Evolutionary conservation across 495 filamentous ascomycete species (phyloP), one percentile per base, ranked within the genome.

Genomic region (Aspergillus indologenus): DNA sequence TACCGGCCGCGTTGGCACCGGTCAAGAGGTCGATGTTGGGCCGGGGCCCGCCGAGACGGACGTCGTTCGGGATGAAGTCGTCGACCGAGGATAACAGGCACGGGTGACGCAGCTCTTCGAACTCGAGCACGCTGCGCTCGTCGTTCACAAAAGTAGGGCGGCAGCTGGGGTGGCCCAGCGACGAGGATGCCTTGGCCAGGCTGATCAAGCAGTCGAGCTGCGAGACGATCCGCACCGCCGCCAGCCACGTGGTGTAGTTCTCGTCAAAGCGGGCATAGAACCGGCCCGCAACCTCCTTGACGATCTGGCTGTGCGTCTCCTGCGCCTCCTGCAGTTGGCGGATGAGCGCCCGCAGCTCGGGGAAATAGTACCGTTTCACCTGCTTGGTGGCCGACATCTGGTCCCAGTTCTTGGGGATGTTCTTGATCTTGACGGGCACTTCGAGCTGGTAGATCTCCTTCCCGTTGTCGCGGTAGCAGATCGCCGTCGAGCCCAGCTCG

Each of bases 361-460:
- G 85, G 63, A 87, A 93, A 75, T 98, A 99, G 78, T 94, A 99
- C 0, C 95, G 89, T 72, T 96, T 98, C 67, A 94, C 89, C 50
- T 87, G 85, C 50, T 87, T 81, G 0, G 95, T 96, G 11, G 91
- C 88, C 18, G 92, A 97, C 92, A 96, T 97, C 71, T 97, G 94
- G 64, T 90, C 85, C 95, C 95, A 99, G 61, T 74, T 76, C 63
- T 89, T 87, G 0, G 95, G 94, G 7, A 99, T 82, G 26, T 76
- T 76, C 68, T 92, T 96, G 68, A 92, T 80, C 45, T 91, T 87
- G 63, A 88, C 85, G 0, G 95, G 95, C 0, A 90, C 88, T 70
- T 99, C 95, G 3, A 99, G 83, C 70, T 97, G 91, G 68, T 96
- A 99, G 50, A 97, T 89, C 66, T 99, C 95, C 71, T 98, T 99